Conservation (phyloP, 2,329 filamentous ascomycete species). For the Fusarium anthophilum region DNA sequence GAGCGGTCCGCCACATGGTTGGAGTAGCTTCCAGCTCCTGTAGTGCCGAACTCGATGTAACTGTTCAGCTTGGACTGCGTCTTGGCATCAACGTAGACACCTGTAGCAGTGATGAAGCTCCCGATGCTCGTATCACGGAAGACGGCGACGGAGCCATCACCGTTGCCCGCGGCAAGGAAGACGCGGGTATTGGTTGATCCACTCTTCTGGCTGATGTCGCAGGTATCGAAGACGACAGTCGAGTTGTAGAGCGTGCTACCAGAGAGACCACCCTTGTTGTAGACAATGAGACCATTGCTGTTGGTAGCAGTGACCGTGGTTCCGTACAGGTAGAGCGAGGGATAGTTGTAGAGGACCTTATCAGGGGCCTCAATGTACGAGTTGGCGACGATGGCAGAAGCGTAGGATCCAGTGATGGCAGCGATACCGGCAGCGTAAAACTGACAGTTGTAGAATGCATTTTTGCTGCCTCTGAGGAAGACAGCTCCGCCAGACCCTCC, state of each 20-base stretch:
- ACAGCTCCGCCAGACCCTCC: constrained; percentile 3
- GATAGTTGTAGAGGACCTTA: constrained; percentile 53
- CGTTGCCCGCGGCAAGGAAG: constrained; percentile 54
- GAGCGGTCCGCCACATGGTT: constrained; percentile 48
- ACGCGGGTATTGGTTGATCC: constrained; percentile 49
- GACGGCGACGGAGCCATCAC: constrained; percentile 50
- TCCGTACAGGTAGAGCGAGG: constrained; percentile 54
- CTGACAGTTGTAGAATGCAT: constrained; percentile 52
- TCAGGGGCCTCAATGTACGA: constrained; percentile 56
- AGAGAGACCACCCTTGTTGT: constrained; percentile 49
- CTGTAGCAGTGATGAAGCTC: constrained; percentile 49
- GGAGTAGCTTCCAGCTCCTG: constrained; percentile 52
- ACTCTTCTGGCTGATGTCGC: constrained; percentile 46
- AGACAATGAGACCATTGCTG: constrained; percentile 45
- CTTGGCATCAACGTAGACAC: constrained; percentile 43
- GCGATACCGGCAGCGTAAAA: constrained; percentile 50
- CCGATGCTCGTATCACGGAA: constrained; percentile 52
- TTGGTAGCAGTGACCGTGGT: constrained; percentile 53
- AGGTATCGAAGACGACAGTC: constrained; percentile 53
- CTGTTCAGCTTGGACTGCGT: constrained; percentile 46
- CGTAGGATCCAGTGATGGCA: constrained; percentile 41
- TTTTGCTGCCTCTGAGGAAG: constrained; percentile 20
- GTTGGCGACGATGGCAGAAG: constrained; percentile 52
- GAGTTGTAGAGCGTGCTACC: constrained; percentile 49
- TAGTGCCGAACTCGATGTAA: constrained; percentile 55